These are phyloP conservation scores for Exserohilum turcica DNA, from an alignment of 2,329 filamentous ascomycete species.

Conservation along the genomic window DNA sequence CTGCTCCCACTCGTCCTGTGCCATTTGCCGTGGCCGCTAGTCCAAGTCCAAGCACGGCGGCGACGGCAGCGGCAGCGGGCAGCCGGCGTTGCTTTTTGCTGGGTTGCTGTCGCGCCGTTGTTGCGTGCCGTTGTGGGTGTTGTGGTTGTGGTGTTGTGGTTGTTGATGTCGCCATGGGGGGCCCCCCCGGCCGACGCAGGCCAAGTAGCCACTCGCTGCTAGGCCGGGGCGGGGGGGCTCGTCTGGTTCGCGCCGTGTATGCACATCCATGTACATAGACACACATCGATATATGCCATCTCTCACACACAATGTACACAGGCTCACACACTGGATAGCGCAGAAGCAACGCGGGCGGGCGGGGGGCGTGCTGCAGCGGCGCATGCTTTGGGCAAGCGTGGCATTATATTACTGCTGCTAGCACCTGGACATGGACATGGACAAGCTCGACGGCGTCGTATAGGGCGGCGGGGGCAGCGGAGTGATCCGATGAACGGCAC, in stretches of 20 bases:
- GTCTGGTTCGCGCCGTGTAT: constrained; percentile 1
- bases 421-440: too few species aligned
- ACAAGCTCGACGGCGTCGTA: background rate
- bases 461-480: constrained; percentile 7
- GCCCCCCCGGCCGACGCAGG: too few species aligned
- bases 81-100: background rate
- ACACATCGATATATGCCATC: too few species aligned
- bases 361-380: background rate
- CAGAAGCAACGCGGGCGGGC: constrained; percentile 3
- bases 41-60: too few species aligned
- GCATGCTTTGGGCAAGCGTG: background rate
- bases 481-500: constrained; percentile 7
- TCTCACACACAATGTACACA: too few species aligned
- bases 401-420: too few species aligned
- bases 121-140: background rate
- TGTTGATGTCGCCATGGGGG: too few species aligned
- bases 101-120: background rate
- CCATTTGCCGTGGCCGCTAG: too few species aligned
- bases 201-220: too few species aligned
- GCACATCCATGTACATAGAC: background rate
- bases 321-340: background rate
- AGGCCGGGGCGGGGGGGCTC: background rate
- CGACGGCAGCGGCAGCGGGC: too few species aligned
- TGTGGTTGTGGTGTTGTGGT: constrained; percentile 4
- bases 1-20: too few species aligned